Percentiles rank a stretch among this genome's conserved stretches.
Conservation (phyloP, 2,329 filamentous ascomycete genomes). For the Ustilaginoidea virens region DNA sequence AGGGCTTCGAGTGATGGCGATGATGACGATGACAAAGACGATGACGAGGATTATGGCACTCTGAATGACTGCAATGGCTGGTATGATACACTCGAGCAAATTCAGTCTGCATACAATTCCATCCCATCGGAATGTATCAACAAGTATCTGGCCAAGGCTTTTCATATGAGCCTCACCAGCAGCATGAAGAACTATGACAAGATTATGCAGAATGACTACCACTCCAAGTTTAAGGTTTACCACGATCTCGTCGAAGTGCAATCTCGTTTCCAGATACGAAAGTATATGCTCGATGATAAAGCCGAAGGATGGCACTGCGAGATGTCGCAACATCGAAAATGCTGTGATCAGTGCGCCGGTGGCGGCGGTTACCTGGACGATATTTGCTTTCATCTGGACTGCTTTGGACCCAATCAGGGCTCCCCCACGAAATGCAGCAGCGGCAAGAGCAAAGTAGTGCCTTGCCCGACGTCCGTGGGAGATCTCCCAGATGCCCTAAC, state of each 20-base stretch:
- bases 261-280: not conserved
- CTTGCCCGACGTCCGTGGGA: not conserved
- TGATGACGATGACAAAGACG: not conserved
- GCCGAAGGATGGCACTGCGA: not conserved
- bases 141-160: conserved; percentile 1
- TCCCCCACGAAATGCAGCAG: conserved; percentile 1
- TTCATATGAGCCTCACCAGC: conserved; percentile 1
- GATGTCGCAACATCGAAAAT: not conserved
- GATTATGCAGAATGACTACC: conserved; percentile 1
- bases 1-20: not conserved
- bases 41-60: conserved; percentile 1
- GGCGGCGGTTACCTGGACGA: not conserved
- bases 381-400: conserved; percentile 1
- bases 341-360: not conserved
- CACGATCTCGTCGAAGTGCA: conserved; percentile 1
- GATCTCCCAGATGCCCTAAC: not conserved
- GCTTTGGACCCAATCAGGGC: conserved; percentile 1
- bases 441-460: conserved; percentile 1
- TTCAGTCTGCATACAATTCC: not conserved
- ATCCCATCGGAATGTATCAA: not conserved
- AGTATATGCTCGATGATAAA: conserved; percentile 1
- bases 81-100: conserved; percentile 1
- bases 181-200: conserved; percentile 1
- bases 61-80: not conserved
- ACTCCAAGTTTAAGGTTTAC: conserved; percentile 1